Evolutionary conservation across 2,329 filamentous ascomycete species (phyloP).

Genomic region (Chrysoporthe austroafricana): DNA sequence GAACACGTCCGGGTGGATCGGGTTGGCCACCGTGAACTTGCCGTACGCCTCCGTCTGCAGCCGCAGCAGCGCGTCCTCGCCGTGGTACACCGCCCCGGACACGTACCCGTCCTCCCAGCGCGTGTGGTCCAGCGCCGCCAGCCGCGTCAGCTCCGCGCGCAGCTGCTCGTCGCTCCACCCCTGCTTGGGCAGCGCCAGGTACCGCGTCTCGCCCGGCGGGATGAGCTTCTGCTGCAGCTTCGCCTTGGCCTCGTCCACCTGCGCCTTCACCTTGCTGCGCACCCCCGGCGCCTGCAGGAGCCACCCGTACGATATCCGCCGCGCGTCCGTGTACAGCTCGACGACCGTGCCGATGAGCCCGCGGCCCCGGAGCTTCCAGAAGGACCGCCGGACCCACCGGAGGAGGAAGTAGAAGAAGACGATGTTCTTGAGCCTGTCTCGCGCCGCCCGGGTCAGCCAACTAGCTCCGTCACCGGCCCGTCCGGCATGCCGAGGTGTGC

Average conservation of each 20-base stretch:
- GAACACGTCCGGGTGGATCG: conserved; percentile 97
- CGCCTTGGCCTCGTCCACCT: conserved; percentile 77
- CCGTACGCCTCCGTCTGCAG: conserved; percentile 93
- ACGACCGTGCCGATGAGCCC: conserved; percentile 79
- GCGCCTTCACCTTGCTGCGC: conserved; percentile 80
- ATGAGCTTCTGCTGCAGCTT: conserved; percentile 87
- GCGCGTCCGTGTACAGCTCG: conserved; percentile 73
- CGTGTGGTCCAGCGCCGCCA: conserved; percentile 89
- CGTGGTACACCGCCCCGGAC: conserved; percentile 94
- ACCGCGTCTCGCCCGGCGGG: conserved; percentile 70
- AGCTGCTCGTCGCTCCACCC: conserved; percentile 82
- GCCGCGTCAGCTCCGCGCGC: conserved; percentile 74
- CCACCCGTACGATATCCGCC: conserved; percentile 77
- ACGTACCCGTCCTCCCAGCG: conserved; percentile 96
- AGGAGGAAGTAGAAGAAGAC: conserved; percentile 88
- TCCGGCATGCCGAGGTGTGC: not conserved
- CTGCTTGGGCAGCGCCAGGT: conserved; percentile 78
- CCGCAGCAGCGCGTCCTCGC: conserved; percentile 78
- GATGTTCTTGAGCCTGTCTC: conserved; percentile 75
- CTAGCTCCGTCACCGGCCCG: not conserved
- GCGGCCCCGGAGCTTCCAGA: conserved; percentile 86
- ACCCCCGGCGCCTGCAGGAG: conserved; percentile 89
- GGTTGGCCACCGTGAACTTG: conserved; percentile 93
- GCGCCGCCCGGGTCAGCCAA: not conserved
- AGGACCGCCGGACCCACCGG: conserved; percentile 77